Evolutionary conservation across 192 early-diverging fungal genomes (phyloP).

Genomic region (Coemansia sp.): DNA sequence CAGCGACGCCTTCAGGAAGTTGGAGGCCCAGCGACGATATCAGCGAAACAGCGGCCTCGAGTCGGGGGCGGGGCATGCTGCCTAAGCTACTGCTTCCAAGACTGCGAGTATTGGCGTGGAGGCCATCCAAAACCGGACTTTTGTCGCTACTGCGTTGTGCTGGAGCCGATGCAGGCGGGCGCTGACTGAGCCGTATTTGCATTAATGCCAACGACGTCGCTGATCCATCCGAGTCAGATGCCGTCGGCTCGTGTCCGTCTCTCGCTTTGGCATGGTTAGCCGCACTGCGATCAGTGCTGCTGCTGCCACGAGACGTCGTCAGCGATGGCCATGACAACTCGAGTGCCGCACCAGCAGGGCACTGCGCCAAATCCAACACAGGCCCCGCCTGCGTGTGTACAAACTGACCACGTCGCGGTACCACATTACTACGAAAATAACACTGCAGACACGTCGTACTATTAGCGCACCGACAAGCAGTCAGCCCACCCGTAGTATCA

Average conservation of each 20-base stretch:
- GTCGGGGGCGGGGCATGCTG: neutral
- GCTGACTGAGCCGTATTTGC: slow-evolving; percentile 32
- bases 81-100: neutral
- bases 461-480: slow-evolving; percentile 3
- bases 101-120: no score
- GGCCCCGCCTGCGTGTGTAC: slow-evolving; percentile 48
- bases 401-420: slow-evolving; percentile 31
- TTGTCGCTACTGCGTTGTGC: slow-evolving; percentile 3
- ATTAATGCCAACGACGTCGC: slow-evolving; percentile 22
- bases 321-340: slow-evolving; percentile 13
- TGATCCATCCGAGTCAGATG: slow-evolving; percentile 4
- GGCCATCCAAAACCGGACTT: no score
- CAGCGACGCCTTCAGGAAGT: slow-evolving; percentile 3
- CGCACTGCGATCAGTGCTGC: neutral
- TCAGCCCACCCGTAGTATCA: neutral
- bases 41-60: slow-evolving; percentile 13
- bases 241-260: neutral
- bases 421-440: slow-evolving; percentile 14
- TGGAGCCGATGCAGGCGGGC: slow-evolving; percentile 5
- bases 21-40: slow-evolving; percentile 13
- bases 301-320: neutral
- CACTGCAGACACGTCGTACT: slow-evolving; percentile 19
- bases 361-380: slow-evolving; percentile 26
- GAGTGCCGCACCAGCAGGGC: slow-evolving; percentile 13
- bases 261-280: neutral